These are phyloP conservation scores for Akanthomyces dipterigenus DNA, from an alignment of 2,329 filamentous ascomycete species.

Conservation along the genomic window DNA sequence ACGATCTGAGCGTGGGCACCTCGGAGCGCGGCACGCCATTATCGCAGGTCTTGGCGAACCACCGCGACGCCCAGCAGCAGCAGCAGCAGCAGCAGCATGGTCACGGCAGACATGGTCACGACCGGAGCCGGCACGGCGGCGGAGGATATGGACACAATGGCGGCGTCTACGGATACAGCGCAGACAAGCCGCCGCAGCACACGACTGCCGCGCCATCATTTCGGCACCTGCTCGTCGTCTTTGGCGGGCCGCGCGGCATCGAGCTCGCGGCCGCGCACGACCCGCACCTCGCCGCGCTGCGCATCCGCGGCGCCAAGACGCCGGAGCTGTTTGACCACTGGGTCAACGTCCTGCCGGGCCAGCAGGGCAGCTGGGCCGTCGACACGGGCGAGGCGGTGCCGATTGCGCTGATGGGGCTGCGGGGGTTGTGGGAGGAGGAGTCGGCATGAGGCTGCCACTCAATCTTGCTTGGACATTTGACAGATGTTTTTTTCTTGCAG, in stretches of 20 bases:
- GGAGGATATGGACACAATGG: background rate
- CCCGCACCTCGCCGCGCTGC: conserved; percentile 48
- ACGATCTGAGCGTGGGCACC: conserved; percentile 77
- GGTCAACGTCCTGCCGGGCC: conserved; percentile 73
- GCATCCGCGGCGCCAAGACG: conserved; percentile 56
- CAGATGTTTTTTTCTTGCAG: too few relatives aligned
- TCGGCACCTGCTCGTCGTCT: conserved; percentile 69
- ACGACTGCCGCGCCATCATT: conserved; percentile 33
- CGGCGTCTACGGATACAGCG: background rate
- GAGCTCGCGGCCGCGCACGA: conserved; percentile 66
- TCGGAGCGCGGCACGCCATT: conserved; percentile 64
- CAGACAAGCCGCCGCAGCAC: background rate
- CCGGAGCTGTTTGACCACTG: conserved; percentile 74
- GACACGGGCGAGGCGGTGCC: conserved; percentile 78
- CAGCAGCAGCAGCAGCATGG: background rate
- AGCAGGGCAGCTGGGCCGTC: conserved; percentile 79
- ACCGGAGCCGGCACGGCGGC: background rate
- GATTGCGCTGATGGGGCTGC: conserved; percentile 64
- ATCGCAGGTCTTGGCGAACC: conserved; percentile 38
- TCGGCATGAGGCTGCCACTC: background rate
- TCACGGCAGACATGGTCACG: background rate
- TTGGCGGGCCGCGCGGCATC: conserved; percentile 74
- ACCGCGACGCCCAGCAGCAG: conserved; percentile 22
- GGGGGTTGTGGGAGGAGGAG: conserved; percentile 46
- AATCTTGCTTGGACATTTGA: too few relatives aligned